Percentiles rank a stretch among this genome's conserved stretches.
Conservation (phyloP, 495 filamentous ascomycete species). For the Pyrenula massariospora region DNA sequence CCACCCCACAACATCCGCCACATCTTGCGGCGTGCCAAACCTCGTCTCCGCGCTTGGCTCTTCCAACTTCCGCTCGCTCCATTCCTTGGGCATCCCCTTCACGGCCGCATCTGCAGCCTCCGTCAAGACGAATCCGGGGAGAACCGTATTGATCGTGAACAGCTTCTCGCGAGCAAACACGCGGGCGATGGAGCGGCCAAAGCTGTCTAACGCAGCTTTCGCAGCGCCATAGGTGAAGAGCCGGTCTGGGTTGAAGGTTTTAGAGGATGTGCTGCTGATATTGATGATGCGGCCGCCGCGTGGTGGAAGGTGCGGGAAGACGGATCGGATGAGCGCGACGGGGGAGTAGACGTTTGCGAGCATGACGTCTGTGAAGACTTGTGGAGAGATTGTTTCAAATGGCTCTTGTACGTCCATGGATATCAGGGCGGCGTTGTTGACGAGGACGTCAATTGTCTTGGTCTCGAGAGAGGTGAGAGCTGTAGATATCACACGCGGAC, state of each 20-base stretch:
- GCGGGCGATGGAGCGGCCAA: not conserved
- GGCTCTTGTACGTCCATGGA: conserved; percentile 8
- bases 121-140: conserved; percentile 19
- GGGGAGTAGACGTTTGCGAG: conserved; percentile 20
- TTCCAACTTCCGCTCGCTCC: not conserved
- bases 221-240: not conserved
- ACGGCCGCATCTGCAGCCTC: conserved; percentile 5
- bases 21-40: conserved; percentile 22
- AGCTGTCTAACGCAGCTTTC: not conserved
- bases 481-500: conserved; percentile 6
- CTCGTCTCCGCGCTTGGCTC: conserved; percentile 15
- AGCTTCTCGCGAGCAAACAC: conserved; percentile 16
- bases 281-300: conserved; percentile 32
- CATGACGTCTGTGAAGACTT: not conserved
- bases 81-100: not conserved
- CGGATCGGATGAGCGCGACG: conserved; percentile 25
- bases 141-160: conserved; percentile 27
- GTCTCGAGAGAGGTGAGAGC: conserved; percentile 9
- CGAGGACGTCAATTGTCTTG: conserved; percentile 14
- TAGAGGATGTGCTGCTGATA: conserved; percentile 28
- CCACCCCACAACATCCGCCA: conserved; percentile 35
- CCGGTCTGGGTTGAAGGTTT: not conserved
- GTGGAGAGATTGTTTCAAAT: not conserved
- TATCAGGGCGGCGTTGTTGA: conserved; percentile 5
- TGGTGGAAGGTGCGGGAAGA: conserved; percentile 24